phyloP scores from a whole-genome alignment of 2,329 filamentous ascomycete species.

The Emydomyces testavorans region DNA sequence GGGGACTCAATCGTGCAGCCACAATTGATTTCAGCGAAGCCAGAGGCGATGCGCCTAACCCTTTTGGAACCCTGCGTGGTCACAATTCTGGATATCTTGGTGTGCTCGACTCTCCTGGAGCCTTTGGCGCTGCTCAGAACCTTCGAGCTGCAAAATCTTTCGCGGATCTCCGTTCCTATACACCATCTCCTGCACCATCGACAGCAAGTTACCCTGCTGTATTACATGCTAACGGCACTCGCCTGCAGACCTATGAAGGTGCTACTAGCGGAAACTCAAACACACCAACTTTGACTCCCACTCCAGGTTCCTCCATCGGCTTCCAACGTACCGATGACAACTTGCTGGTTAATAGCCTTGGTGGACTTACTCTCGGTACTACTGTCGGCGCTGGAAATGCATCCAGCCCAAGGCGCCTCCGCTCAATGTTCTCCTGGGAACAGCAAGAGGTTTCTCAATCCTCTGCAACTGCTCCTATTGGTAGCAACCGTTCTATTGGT shows the following conservation, averaged over 20 bases:
- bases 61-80: conserved; percentile 61
- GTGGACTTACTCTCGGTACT: conserved; percentile 47
- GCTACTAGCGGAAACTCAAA: conserved; percentile 48
- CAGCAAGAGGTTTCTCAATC: conserved; percentile 38
- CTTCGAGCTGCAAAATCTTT: conserved; percentile 92
- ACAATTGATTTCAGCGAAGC: conserved; percentile 91
- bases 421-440: conserved; percentile 52
- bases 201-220: conserved; percentile 73
- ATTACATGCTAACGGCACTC: conserved; percentile 51
- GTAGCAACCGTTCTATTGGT: conserved; percentile 53
- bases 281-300: conserved; percentile 56
- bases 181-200: conserved; percentile 81
- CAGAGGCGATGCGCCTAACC: conserved; percentile 57
- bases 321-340: conserved; percentile 44
- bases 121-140: conserved; percentile 59
- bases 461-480: conserved; percentile 46
- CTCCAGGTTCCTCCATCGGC: conserved; percentile 38
- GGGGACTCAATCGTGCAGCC: conserved; percentile 82
- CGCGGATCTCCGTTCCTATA: conserved; percentile 87
- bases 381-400: conserved; percentile 35
- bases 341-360: conserved; percentile 52
- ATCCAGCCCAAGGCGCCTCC: conserved; percentile 47
- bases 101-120: conserved; percentile 64
- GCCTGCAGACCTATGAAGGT: conserved; percentile 48
- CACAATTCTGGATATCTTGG: conserved; percentile 74